Conservation (phyloP, 2,329 filamentous ascomycete genomes). For the Metarhizium rileyi region DNA sequence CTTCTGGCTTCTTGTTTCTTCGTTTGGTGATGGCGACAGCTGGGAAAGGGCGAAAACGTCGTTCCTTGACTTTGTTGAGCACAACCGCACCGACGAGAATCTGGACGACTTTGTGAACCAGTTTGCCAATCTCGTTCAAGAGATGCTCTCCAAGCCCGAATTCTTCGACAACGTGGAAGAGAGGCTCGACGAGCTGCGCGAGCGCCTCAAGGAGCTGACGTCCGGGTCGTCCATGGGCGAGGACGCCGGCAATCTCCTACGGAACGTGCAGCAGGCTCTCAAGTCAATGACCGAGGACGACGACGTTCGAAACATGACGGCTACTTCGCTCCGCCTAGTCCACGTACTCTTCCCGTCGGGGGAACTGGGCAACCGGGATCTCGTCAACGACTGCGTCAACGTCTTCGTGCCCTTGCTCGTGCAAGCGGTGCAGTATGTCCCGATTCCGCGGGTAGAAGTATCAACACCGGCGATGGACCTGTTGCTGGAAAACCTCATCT, state of each 20-base stretch:
- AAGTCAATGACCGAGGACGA: conserved; percentile 60
- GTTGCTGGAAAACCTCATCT: conserved; percentile 78
- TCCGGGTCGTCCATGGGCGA: conserved; percentile 58
- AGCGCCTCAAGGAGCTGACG: conserved; percentile 52
- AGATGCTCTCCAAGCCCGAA: conserved; percentile 73
- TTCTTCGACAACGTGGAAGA: conserved; percentile 70
- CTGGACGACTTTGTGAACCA: conserved; percentile 72
- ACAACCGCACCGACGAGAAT: conserved; percentile 67
- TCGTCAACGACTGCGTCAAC: conserved; percentile 67
- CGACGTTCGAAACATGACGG: conserved; percentile 59
- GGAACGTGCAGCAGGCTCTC: conserved; percentile 58
- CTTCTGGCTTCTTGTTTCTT: conserved; percentile 71
- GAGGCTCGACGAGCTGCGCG: conserved; percentile 40
- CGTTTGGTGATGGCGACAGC: conserved; percentile 62
- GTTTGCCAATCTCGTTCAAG: conserved; percentile 64
- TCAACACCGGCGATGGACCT: conserved; percentile 76
- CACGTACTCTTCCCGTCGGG: conserved; percentile 59
- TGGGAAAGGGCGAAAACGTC: conserved; percentile 67
- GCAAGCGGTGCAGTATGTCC: conserved; percentile 72
- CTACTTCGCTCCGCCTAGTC: conserved; percentile 58
- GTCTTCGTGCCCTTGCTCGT: conserved; percentile 73
- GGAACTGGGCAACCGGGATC: conserved; percentile 54
- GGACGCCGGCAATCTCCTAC: conserved; percentile 63
- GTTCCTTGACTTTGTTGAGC: conserved; percentile 61
- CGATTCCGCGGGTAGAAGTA: conserved; percentile 83